These are phyloP conservation scores for Ogataea trehalophila DNA, from an alignment of 805 yeast species.

Conservation along the genomic window DNA sequence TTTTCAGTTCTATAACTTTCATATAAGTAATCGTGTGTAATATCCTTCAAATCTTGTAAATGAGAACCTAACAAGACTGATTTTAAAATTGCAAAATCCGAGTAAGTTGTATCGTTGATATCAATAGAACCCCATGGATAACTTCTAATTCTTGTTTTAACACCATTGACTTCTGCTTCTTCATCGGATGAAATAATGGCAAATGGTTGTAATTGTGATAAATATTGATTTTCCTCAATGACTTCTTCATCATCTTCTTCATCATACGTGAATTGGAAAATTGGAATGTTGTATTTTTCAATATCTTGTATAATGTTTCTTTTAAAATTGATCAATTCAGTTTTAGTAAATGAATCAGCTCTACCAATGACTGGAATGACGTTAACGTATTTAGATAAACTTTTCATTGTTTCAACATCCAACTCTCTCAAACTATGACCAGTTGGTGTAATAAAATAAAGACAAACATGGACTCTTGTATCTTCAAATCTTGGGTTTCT, in stretches of 20 bases:
- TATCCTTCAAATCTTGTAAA: conserved; percentile 59
- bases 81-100: conserved; percentile 51
- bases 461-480: conserved; percentile 67
- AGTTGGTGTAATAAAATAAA: conserved; percentile 67
- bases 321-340: conserved; percentile 57
- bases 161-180: conserved; percentile 47
- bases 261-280: conserved; percentile 67
- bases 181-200: conserved; percentile 65
- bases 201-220: conserved; percentile 69
- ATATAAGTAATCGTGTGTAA: conserved; percentile 60
- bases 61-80: conserved; percentile 56
- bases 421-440: conserved; percentile 78
- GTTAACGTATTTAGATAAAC: conserved; percentile 65
- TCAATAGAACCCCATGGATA: conserved; percentile 76
- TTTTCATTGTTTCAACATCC: conserved; percentile 69
- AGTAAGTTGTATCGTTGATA: conserved; percentile 45
- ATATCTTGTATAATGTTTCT: conserved; percentile 57
- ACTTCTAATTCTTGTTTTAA: conserved; percentile 50
- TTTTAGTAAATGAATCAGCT: conserved; percentile 65
- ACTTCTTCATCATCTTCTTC: conserved; percentile 67
- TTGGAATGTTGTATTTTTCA: conserved; percentile 64
- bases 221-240: conserved; percentile 59
- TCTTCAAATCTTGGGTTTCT: conserved; percentile 83
- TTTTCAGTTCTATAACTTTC: conserved; percentile 64
- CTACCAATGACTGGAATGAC: conserved; percentile 66